Evolutionary conservation across 345 rosid genomes (phyloP), one percentile per base, ranked within the genome.

Genomic region (Bruguiera sexangula): DNA sequence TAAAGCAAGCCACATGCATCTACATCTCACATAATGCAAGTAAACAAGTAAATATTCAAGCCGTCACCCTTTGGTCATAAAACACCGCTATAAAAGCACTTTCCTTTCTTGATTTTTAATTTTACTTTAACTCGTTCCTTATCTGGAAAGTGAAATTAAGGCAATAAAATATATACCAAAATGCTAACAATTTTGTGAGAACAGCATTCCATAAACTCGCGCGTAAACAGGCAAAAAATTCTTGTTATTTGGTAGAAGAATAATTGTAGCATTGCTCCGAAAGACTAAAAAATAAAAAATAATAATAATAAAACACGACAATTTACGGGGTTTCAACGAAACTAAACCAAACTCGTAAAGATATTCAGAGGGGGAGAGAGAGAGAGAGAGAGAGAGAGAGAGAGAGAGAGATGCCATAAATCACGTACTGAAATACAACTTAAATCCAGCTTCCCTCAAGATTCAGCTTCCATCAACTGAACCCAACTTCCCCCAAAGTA

Each of bases 21-120:
- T 63, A 63, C 55, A 30, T 24, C 62, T 57, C 56, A 20, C 6
- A 55, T 10, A 27, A 29, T 19, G 63, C 63, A 63, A 26, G 24
- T 39, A 63, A 63, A 62, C 16, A 7, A 61, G 60, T 31, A 66
- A 52, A 66, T 52, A 31, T 66, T 52, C 20, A 31, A 66, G 60
- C 20, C 52, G 1, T 31, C 36, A 31, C 58, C 30, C 6, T 21
- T 66, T 32, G 31, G 18, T 37, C 30, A 32, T 10, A 20, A 55
- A 20, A 24, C 24, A 50, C 22, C 67, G 29, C 8, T n/a, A 65
- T 30, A 32, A 20, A 34, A 70, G 56, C 8, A 63, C 43, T 77
- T 48, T 54, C 37, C 26, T 6, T 11, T 22, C 19, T 63, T 24
- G 60, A 43, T 3, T 43, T 43, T 43, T 62, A 66, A 62, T 57